Base-by-base conservation (phyloP, 139 green algal species). In the Astrephomene gubernaculifera region DNA sequence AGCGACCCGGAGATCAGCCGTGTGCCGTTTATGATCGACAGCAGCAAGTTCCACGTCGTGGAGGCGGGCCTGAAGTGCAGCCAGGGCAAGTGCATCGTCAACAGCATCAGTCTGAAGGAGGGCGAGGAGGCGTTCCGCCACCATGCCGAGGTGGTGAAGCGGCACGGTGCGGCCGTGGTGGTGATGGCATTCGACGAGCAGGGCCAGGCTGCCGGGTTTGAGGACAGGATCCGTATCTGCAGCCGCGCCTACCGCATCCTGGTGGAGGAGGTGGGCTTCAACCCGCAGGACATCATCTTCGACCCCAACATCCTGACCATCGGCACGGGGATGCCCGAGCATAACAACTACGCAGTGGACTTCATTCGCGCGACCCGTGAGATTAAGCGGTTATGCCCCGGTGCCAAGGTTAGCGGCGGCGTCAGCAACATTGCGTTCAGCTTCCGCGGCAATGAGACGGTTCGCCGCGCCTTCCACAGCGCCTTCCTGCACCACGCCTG, bases 311-410 rank as follows among this genome's bases (percentile, higher is more conserved):
- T 99, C 88, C 93, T 99, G 19, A 99, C 97, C 24, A 92, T 99
- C 14, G 97, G 96, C 87, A 99, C 97, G 9, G 97, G 97, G 33
- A 85, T 99, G 85, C 71, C 94, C 21, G 97, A 99, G 94, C 97
- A 99, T 94, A 98, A 98, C 95, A 99, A 99, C 94, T 99, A 99
- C 82, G 97, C 94, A 0, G 96, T 99, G 31, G 97, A 99, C 93
- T 99, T 99, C 92, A 97, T 99, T 92, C 86, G 88, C 5, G 97
- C 97, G 17, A 97, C 93, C 2, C 78, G 89, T 36, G 94, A 98
- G 88, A 99, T 99, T 91, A 99, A 99, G 95, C 92, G 93, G 0
- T 21, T 97, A 38, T 99, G 97, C 92, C 97, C 97, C 0, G 96
- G 96, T 38, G 90, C 71, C 87, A 99, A 99, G 93, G 97, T 99